Base-by-base conservation (phyloP, 1,139 yeast genomes). In the Blastobotrys illinoisensis region DNA sequence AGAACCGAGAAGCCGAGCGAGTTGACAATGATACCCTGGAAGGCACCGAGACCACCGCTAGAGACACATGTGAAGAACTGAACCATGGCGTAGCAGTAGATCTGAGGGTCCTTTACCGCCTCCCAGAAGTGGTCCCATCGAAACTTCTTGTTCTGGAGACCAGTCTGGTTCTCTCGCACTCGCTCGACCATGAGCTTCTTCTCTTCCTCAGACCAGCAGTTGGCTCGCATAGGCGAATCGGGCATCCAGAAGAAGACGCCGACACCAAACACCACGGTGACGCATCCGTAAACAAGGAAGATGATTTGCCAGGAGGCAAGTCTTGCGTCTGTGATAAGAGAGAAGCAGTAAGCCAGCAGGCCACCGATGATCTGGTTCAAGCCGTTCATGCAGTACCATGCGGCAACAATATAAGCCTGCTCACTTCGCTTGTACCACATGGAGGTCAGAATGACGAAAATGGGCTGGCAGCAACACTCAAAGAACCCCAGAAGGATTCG, bases 401-500 rank as follows among this genome's bases (percentile, higher is more conserved):
- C 21, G 7, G 51, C 21, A 24, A 47, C 50, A 13, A 44, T 52
- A 48, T 46, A 45, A 11, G 62, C 59, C 49, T 64, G 68, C 53
- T 66, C 67, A 24, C 58, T 58, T 46, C 64, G 56, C 24, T 46
- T 54, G 46, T 63, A 66, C 66, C 67, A 65, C 62, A 60, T 61
- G 32, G 66, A 52, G 16, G 63, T 57, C 47, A 61, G 52, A 16
- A 63, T 50, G 16, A 63, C 52, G 44, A 62, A 62, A 23, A 58
- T 57, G 1, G 65, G 65, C 21, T 60, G 60, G 13, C 61, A 56
- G 50, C 58, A 46, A 49, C 79, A 72, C 64, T 82, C 86, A 52
- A 80, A 72, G 53, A 75, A 67, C 2, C 87, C 87, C 40, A 82
- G 58, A 18, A 80, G 58, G 24, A 77, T 74, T 53, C 84, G 66